Evolutionary conservation across 1,139 yeast species (phyloP), one percentile per base, ranked within the genome.

Genomic region (Casaregolazyma suthepensis): DNA sequence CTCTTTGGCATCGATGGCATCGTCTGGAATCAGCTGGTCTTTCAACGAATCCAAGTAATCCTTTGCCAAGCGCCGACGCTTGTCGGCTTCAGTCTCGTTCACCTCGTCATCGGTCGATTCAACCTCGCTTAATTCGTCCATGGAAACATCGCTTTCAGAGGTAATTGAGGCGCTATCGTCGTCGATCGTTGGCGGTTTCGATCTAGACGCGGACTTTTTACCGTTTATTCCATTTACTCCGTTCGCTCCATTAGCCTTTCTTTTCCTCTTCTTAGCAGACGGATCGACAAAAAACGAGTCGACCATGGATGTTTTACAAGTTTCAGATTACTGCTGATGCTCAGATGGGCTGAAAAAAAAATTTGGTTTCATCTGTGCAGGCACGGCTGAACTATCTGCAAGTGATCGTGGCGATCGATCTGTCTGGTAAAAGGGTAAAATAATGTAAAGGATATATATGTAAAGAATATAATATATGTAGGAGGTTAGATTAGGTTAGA

Each of bases 31-130:
- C 22, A 51, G 45, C 13, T 49, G 49, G 12, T 57, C 61, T 13
- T 54, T 81, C 63, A 93, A 72, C 65, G 87, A 87, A 47, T 87
- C 93, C 61, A 93, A 75, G 69, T 93, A 93, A 69, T 91, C 95
- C 69, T 90, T 90, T 19, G 99, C 99, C 59, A 93, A 75, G 65
- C 98, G 76, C 72, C 98, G 81, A 71, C 99, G 81, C 70, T 89
- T 91, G 65, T 93, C 99, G 0, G 96, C 95, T 19, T 91, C 95
- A 51, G 81, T 82, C 69, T 93, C 99, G 29, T 76, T 78, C 23
- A 75, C 81, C 61, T 81, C 52, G 17, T 57, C 59, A 46, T 63
- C 66, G 17, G 56, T 65, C n/a, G 54, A 54, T n/a, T 58, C 60
- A 31, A 55, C 57, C 17, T 57, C 59, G 50, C 48, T 52, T 7